Evolutionary conservation across 208 protist species (phyloP), one percentile per base, ranked within the genome.

Genomic region (Leishmania major): DNA sequence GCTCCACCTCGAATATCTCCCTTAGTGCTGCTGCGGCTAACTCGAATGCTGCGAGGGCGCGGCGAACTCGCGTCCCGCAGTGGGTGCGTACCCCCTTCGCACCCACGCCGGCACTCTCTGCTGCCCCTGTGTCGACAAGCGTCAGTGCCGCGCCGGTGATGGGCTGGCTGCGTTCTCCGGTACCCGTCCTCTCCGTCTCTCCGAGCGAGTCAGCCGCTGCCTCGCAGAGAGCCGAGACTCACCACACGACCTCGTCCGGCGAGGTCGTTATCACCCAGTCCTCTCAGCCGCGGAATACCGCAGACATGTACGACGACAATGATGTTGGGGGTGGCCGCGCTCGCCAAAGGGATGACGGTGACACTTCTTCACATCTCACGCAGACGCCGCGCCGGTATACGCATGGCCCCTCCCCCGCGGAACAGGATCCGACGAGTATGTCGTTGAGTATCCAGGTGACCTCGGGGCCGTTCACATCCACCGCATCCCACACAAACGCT

Each of bases 41-140:
- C 28, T 45, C 45, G 45, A 51, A 45, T 51, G 70, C 22, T 51
- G 70, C 25, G 43, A 74, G 70, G 40, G 25, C 25, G 7, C 8
- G 22, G 31, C 73, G 31, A 1, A 3, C 22, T 3, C 81, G 76
- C n/a, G 45, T 84, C 31, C 73, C 73, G 51, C n/a, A 43, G 60
- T 85, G 81, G 81, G 81, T 85, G 43, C 76, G 77, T 15, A 71
- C 77, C n/a, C 59, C 81, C 37, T 85, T 85, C 71, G 75, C 47
- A 47, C 31, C n/a, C 28, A 19, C 51, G 35, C 17, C 81, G 31
- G 37, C 71, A 66, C 57, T 78, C 28, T 31, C 81, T 57, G 69
- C 76, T 4, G 71, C 49, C 47, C 2, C 55, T 11, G 67, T 78
- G 4, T 45, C 55, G 31, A 40, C 37, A 49, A 45, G 6, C 40